These are phyloP conservation scores for Chaetoscypha palmicola DNA, from an alignment of 2,329 filamentous ascomycete species.

Conservation along the genomic window DNA sequence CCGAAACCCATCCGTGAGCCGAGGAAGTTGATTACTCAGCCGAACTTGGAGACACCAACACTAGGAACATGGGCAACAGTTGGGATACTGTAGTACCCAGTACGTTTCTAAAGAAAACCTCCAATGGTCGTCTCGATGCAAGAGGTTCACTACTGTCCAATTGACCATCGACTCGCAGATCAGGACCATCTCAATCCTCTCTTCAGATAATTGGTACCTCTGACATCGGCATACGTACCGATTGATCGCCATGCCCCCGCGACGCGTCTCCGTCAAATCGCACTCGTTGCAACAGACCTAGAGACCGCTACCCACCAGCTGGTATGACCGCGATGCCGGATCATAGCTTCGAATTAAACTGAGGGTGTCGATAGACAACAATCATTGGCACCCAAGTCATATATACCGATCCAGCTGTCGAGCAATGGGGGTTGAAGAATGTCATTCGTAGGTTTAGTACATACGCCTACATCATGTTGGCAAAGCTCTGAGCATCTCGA, in stretches of 20 bases:
- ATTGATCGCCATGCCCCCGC: neutral
- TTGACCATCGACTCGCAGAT: too few relatives aligned
- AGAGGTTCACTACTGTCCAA: too few relatives aligned
- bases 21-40: too few relatives aligned
- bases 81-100: too few relatives aligned
- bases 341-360: neutral
- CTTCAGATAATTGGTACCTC: neutral
- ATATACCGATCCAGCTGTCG: constrained; percentile 16
- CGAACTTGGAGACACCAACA: too few relatives aligned
- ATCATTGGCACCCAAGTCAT: constrained; percentile 17
- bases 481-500: neutral
- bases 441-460: constrained; percentile 13
- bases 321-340: constrained; percentile 4
- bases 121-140: too few relatives aligned
- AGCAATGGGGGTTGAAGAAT: constrained; percentile 21
- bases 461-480: neutral
- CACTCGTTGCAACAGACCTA: constrained; percentile 15
- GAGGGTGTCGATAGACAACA: constrained; percentile 9
- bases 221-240: neutral
- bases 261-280: constrained; percentile 21
- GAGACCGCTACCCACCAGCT: constrained; percentile 14
- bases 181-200: neutral
- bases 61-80: too few relatives aligned
- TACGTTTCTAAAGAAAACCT: too few relatives aligned
- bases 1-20: too few relatives aligned